phyloP scores from a whole-genome alignment of 2,329 filamentous ascomycete genomes.

The Apiospora hydei region DNA sequence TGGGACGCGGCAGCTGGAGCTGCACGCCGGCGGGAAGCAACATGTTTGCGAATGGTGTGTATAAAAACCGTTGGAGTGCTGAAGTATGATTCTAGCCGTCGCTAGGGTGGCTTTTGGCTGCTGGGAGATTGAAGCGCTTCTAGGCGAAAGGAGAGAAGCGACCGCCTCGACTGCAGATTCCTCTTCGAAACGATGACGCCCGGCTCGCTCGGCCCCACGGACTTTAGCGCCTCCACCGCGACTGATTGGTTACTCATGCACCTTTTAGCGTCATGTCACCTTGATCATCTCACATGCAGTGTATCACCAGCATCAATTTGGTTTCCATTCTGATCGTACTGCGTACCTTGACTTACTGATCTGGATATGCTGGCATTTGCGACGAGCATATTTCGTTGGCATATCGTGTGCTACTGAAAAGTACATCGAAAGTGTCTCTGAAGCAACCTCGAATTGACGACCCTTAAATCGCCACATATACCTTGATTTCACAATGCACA shows the following conservation, averaged over 20 bases:
- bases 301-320: neutral
- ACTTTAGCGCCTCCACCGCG: slow-evolving; percentile 10
- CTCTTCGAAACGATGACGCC: slow-evolving; percentile 11
- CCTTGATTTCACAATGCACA: no score
- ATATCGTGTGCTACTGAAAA: no score
- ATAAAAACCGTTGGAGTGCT: neutral
- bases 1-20: slow-evolving; percentile 28
- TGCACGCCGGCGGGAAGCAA: slow-evolving; percentile 22
- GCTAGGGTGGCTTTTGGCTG: neutral
- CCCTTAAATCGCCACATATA: no score
- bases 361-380: no score
- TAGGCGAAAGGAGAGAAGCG: neutral
- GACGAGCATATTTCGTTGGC: no score
- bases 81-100: neutral
- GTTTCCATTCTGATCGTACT: neutral
- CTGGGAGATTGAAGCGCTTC: neutral
- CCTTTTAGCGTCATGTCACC: slow-evolving; percentile 3
- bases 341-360: neutral
- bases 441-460: no score
- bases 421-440: no score
- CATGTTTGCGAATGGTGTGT: neutral
- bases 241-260: slow-evolving; percentile 16
- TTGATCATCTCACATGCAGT: neutral
- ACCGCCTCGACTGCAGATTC: slow-evolving; percentile 1
- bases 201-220: slow-evolving; percentile 9